Percentiles rank a stretch among this genome's conserved stretches.
These are phyloP conservation scores for Trypethelium eluteriae DNA, from an alignment of 495 filamentous ascomycete species.

Conservation along the genomic window DNA sequence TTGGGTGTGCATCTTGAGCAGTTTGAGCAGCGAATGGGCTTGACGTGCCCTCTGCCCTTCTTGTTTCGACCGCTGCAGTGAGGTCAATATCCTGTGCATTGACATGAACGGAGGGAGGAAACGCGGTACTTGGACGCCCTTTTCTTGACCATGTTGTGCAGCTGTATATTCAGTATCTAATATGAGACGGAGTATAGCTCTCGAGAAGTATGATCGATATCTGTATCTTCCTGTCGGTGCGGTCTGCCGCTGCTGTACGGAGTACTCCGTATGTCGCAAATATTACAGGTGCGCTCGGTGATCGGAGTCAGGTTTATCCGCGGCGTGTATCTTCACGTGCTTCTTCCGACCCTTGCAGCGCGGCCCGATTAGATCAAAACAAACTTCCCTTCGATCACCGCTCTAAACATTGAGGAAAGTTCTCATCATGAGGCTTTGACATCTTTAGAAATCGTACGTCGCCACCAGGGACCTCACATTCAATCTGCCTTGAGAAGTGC, in stretches of 20 bases:
- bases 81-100: slow-evolving; percentile 20
- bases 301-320: neutral
- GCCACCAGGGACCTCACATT: neutral
- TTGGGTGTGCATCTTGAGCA: slow-evolving; percentile 99
- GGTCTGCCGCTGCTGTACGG: too few relatives aligned
- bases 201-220: too few relatives aligned
- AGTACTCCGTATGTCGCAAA: neutral
- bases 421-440: neutral
- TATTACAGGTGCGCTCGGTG: slow-evolving; percentile 6
- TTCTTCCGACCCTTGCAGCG: neutral
- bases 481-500: neutral
- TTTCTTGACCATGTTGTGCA: slow-evolving; percentile 98
- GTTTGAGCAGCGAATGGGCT: slow-evolving; percentile 99
- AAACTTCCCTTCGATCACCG: neutral
- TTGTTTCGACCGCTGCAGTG: slow-evolving; percentile 86
- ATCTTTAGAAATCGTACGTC: neutral
- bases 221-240: too few relatives aligned
- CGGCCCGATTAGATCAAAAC: slow-evolving; percentile 4
- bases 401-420: neutral
- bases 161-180: neutral
- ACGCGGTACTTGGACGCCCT: slow-evolving; percentile 84
- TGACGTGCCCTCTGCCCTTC: slow-evolving; percentile 98
- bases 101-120: slow-evolving; percentile 2
- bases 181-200: neutral
- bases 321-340: neutral